phyloP scores from a whole-genome alignment of 768 basidiomycete genomes.

The Boletus fagicola region DNA sequence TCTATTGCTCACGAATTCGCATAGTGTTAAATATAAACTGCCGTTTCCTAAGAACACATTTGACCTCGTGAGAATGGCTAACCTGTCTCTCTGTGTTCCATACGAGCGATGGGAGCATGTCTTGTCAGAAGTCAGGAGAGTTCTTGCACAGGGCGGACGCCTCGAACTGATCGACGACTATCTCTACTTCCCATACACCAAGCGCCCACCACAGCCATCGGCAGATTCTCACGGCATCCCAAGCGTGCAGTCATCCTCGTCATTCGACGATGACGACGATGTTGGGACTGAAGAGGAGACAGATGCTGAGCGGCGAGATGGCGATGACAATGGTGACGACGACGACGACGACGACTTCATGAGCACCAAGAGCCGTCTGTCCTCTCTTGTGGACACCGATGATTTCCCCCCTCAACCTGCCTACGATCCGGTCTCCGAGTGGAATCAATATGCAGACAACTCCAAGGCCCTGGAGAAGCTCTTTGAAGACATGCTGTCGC shows the following conservation, averaged over 20 bases:
- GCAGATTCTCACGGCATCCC: constrained; percentile 1
- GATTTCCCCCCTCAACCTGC: constrained; percentile 17
- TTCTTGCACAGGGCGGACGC: constrained; percentile 58
- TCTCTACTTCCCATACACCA: constrained; percentile 58
- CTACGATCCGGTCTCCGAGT: constrained; percentile 34
- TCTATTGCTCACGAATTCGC: constrained; percentile 14
- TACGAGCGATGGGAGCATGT: constrained; percentile 57
- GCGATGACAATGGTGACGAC: constrained; percentile 17
- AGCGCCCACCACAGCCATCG: constrained; percentile 21
- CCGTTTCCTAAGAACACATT: constrained; percentile 65
- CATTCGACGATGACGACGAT: constrained; percentile 24
- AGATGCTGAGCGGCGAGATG: constrained; percentile 10
- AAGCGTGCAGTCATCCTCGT: constrained; percentile 10
- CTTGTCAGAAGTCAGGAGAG: constrained; percentile 57
- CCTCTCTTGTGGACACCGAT: constrained; percentile 21
- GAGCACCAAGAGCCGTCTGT: constrained; percentile 33
- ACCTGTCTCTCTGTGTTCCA: constrained; percentile 62
- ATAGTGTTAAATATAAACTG: constrained; percentile 51
- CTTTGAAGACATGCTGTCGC: constrained; percentile 58
- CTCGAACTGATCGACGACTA: constrained; percentile 77
- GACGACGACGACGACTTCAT: constrained; percentile 34
- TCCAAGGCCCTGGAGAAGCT: constrained; percentile 53
- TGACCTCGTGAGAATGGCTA: constrained; percentile 73
- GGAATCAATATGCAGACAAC: constrained; percentile 39
- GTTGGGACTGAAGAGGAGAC: constrained; percentile 21